Evolutionary conservation across 257 asterid genomes (phyloP).

Genomic region (Rehmannia glutinosa): DNA sequence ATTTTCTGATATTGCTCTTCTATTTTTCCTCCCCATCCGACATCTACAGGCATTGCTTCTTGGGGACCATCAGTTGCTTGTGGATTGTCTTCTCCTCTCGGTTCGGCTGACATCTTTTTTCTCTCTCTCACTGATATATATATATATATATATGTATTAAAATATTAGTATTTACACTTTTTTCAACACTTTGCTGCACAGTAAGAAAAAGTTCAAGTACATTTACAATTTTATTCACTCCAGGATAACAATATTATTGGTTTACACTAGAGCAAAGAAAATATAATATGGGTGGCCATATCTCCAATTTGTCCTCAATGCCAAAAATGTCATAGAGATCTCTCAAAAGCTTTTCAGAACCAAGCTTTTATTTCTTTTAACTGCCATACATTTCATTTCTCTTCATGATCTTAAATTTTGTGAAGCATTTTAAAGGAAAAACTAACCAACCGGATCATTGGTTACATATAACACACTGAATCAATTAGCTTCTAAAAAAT

Average conservation of each 20-base stretch:
- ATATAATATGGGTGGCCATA: background rate
- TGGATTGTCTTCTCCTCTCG: background rate
- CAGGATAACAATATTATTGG: background rate
- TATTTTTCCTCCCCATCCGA: slow-evolving; percentile 40
- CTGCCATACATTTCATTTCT: background rate
- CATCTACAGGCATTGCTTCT: slow-evolving; percentile 1
- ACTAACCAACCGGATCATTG: background rate
- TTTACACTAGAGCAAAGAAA: background rate
- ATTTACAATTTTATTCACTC: background rate
- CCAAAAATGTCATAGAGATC: background rate
- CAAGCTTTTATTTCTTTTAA: background rate
- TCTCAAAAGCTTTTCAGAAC: background rate
- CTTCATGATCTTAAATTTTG: background rate
- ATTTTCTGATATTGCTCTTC: slow-evolving; percentile 37
- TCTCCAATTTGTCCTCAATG: background rate
- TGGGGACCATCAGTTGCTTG: background rate
- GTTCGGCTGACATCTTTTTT: slow-evolving; percentile 9
- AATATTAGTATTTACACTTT: background rate
- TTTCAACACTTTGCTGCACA: background rate
- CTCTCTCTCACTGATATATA: background rate
- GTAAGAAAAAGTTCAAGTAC: background rate
- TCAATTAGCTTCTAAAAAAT: background rate
- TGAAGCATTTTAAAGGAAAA: background rate
- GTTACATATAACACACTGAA: background rate
- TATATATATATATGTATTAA: background rate